phyloP scores from a whole-genome alignment of 2,329 filamentous ascomycete species.

The Lomentospora prolificans region DNA sequence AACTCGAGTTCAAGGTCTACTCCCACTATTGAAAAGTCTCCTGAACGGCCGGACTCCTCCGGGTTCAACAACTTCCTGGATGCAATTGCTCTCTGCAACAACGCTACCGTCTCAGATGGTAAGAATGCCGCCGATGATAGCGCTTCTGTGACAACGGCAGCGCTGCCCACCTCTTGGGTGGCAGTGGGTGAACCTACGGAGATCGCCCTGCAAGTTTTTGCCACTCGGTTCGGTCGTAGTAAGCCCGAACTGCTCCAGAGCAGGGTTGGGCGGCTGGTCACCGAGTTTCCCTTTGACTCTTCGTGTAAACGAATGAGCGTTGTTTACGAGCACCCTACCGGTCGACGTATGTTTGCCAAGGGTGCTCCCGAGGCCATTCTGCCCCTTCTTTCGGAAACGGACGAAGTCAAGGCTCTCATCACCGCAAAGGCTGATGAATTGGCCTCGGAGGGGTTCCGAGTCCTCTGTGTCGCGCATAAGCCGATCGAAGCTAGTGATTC shows the following conservation, averaged over 20 bases:
- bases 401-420: conserved; percentile 35
- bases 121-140: conserved; percentile 13
- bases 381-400: conserved; percentile 37
- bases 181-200: conserved; percentile 61
- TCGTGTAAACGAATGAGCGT: conserved; percentile 68
- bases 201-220: conserved; percentile 64
- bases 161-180: conserved; percentile 33
- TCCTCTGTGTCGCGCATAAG: conserved; percentile 55
- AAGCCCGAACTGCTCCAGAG: conserved; percentile 28
- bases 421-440: conserved; percentile 43
- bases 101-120: conserved; percentile 39
- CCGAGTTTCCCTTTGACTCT: conserved; percentile 65
- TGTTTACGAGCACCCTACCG: conserved; percentile 37
- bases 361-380: conserved; percentile 49
- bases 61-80: conserved; percentile 38
- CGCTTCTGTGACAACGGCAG: conserved; percentile 9
- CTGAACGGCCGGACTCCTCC: conserved; percentile 14
- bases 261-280: conserved; percentile 37
- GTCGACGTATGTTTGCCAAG: conserved; percentile 42
- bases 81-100: conserved; percentile 54
- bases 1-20: conserved; percentile 16
- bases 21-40: conserved; percentile 16
- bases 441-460: conserved; percentile 54
- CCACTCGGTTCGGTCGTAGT: conserved; percentile 53
- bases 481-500: conserved; percentile 25